Evolutionary conservation across 169 alveolate species (phyloP), one percentile per base, ranked within the genome.

Genomic region (Cryptosporidium felis): DNA sequence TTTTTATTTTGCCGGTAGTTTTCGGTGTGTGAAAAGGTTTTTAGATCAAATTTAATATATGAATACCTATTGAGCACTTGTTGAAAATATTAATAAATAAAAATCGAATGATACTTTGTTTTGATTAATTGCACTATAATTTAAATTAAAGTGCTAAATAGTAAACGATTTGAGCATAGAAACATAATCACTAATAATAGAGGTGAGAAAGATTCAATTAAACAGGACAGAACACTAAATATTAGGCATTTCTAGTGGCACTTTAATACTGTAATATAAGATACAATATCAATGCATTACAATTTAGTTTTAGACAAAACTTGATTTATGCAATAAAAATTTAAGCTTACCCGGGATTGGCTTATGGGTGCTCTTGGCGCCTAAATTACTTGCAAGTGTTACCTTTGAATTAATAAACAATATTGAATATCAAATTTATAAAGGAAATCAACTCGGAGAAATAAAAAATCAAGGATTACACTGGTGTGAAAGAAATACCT

Each of bases 321-420:
- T 62, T 65, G 81, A n/a, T 47, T 65, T 44, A 26, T 45, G 59
- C 62, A 45, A 46, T 38, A 46, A 65, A 28, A 65, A 61, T 34
- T 40, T 60, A 26, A 28, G 56, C 56, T 41, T 41, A 56, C 45
- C 66, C 74, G 85, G 85, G 30, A 36, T 51, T 14, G 65, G 60
- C 36, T 49, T 51, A 41, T 74, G 85, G 85, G 85, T 74, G 85
- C 40, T 56, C 3, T 51, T 74, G 85, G 74, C 85, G 85, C 85
- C 59, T 74, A 74, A 32, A 53, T 74, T 74, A 74, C 85, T 74
- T 74, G 85, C 85, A 74, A 65, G 81, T 32, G 40, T 44, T 65
- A 26, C 63, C 30, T 63, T 32, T 45, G 44, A 26, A 41, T 60
- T 59, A 16, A 46, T 65, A 46, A 34, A 49, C 21, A 66, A 49